Evolutionary conservation across 2,329 filamentous ascomycete genomes (phyloP), one percentile per base, ranked within the genome.

Genomic region (Penicillium hordei): DNA sequence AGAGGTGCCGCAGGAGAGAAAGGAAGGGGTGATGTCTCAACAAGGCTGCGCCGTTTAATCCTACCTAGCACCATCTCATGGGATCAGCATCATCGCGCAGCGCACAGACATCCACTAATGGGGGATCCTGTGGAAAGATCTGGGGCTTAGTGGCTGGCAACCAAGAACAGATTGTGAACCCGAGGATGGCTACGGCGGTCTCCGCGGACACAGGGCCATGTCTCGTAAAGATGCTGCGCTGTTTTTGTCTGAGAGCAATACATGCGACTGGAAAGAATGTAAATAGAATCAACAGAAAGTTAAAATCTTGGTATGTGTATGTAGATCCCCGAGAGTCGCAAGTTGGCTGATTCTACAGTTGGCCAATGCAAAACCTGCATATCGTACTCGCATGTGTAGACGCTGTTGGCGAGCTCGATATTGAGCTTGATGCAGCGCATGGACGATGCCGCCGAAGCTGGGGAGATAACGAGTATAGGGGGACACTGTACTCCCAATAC

Each of bases 21-120:
- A 62, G 48, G 57, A 63, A 65, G 50, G 56, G 56, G 52, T 61
- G 64, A 60, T 60, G 60, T 61, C 58, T 61, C 43, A 57, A 60
- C 60, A 62, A 65, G 39, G 59, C 59, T 58, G 48, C 58, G 57
- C 60, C 58, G 61, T 65, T 64, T 51, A 45, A 59, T 58, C 52
- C 44, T 56, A 55, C 48, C 56, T 57, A 9, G 46, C 39, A 53
- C 38, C 39, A 55, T 55, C 38, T 58, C 44, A 61, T 45, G 45
- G 63, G 64, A 66, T 66, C 61, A 59, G 55, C 59, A 62, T 52
- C 59, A 61, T 54, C 60, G 49, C 43, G 23, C 52, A 57, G 57
- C 57, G 64, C 65, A 67, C 65, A 66, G 65, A 65, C 60, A 44
- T 45, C 38, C 55, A 54, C 59, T 60, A 59, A 58, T 38, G 46